Evolutionary conservation across 176 grass and related monocot genomes (phyloP).

Genomic region (Zea mays): DNA sequence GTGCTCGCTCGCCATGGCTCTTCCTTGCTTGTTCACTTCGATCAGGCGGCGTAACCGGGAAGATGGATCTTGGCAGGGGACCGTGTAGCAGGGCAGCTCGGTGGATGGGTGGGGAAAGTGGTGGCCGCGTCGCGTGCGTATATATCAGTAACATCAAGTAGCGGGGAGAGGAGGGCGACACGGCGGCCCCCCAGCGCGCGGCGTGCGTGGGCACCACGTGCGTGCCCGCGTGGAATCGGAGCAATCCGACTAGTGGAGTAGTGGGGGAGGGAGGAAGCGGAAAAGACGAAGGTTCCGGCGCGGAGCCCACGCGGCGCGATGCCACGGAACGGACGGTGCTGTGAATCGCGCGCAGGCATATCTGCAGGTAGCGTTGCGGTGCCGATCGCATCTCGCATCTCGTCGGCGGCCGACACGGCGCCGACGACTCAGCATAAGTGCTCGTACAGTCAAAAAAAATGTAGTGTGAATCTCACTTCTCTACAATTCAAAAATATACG

Average conservation of each 20-base stretch:
- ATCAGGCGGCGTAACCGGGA: background rate
- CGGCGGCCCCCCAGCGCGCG: background rate
- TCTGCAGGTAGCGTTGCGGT: background rate
- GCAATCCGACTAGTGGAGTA: background rate
- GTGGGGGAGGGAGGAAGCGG: background rate
- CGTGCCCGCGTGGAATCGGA: conserved; percentile 28
- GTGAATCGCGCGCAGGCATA: background rate
- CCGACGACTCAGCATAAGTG: background rate
- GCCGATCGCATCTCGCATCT: conserved; percentile 23
- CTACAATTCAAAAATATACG: too few relatives aligned
- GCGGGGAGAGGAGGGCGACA: background rate
- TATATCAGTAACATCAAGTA: background rate
- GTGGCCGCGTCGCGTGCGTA: background rate
- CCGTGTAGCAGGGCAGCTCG: too few relatives aligned
- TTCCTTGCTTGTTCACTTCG: background rate
- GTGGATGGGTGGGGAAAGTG: background rate
- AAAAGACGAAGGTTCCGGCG: background rate
- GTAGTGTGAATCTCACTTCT: too few relatives aligned
- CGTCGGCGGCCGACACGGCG: background rate
- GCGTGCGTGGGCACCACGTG: conserved; percentile 33
- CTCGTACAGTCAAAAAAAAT: too few relatives aligned
- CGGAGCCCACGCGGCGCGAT: conserved; percentile 6
- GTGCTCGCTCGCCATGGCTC: background rate
- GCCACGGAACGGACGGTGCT: conserved; percentile 17
- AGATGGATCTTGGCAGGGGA: too few relatives aligned